Percentiles rank a stretch among this genome's conserved stretches.
Conservation (phyloP, 2,329 filamentous ascomycete species). For the Talaromyces verruculosus region DNA sequence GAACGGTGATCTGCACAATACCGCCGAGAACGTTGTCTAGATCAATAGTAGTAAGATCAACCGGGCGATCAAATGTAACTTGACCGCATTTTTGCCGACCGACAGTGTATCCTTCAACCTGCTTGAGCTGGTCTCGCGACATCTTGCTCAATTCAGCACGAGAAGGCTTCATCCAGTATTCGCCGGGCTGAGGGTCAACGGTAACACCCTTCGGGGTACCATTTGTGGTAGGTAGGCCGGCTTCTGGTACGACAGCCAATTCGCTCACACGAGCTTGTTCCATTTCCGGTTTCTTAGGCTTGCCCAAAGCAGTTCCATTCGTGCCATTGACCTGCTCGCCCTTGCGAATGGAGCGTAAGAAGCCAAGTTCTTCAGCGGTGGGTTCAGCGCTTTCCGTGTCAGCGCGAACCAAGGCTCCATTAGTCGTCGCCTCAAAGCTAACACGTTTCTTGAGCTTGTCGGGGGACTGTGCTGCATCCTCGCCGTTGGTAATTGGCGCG, state of each 20-base stretch:
- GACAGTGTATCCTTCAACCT: slow-evolving; percentile 72
- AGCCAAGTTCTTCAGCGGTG: slow-evolving; percentile 60
- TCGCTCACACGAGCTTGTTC: slow-evolving; percentile 73
- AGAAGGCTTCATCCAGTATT: slow-evolving; percentile 83
- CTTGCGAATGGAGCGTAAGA: slow-evolving; percentile 56
- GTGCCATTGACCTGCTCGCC: slow-evolving; percentile 48
- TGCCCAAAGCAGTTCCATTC: slow-evolving; percentile 38
- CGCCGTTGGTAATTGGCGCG: slow-evolving; percentile 38
- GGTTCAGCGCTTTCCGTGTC: slow-evolving; percentile 54
- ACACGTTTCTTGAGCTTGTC: slow-evolving; percentile 70
- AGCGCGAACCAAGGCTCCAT: slow-evolving; percentile 55
- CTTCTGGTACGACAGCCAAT: slow-evolving; percentile 73
- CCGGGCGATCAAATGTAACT: slow-evolving; percentile 76
- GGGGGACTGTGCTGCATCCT: slow-evolving; percentile 39
- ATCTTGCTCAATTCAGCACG: slow-evolving; percentile 74
- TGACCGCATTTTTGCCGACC: slow-evolving; percentile 79
- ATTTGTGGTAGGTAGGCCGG: slow-evolving; percentile 39
- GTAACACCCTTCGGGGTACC: slow-evolving; percentile 34
- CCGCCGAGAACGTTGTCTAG: slow-evolving; percentile 75
- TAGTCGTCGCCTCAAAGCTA: slow-evolving; percentile 74
- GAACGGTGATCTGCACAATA: slow-evolving; percentile 73
- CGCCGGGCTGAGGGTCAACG: slow-evolving; percentile 61
- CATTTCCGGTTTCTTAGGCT: slow-evolving; percentile 57
- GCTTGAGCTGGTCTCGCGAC: slow-evolving; percentile 75
- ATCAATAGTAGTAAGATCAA: slow-evolving; percentile 77